These are phyloP conservation scores for Pseudonitzschia delicatissima DNA, from an alignment of 108 stramenopile species.

Conservation along the genomic window DNA sequence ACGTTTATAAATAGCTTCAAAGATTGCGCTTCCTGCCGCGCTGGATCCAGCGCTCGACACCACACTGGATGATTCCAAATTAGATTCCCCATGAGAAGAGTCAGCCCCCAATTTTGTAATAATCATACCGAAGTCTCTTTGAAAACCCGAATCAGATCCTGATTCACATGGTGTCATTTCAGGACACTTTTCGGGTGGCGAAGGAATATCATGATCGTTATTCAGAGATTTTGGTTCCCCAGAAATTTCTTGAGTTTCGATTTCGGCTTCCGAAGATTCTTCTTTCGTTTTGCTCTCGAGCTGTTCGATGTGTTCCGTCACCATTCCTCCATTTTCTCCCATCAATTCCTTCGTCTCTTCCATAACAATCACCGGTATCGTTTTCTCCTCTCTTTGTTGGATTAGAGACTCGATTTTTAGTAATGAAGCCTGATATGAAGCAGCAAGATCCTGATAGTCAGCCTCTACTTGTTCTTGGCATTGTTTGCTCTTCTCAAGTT, in stretches of 20 bases:
- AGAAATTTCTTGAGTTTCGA: background rate
- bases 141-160: background rate
- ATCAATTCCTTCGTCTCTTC: background rate
- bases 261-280: background rate
- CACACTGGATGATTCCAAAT: background rate
- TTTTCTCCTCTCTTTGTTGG: background rate
- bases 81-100: background rate
- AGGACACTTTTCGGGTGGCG: no score
- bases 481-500: background rate
- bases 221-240: no score
- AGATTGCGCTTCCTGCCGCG: background rate
- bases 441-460: background rate
- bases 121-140: slow-evolving; percentile 3
- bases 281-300: background rate
- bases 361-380: background rate
- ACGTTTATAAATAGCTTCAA: background rate
- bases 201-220: no score
- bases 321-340: background rate
- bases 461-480: background rate
- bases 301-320: background rate
- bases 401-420: slow-evolving; percentile 5
- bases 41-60: background rate
- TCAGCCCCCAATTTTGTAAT: background rate
- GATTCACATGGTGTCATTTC: no score
- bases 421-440: slow-evolving; percentile 9